Evolutionary conservation across 73 alveolate species (phyloP).

Genomic region (Paramecium biaurelia): DNA sequence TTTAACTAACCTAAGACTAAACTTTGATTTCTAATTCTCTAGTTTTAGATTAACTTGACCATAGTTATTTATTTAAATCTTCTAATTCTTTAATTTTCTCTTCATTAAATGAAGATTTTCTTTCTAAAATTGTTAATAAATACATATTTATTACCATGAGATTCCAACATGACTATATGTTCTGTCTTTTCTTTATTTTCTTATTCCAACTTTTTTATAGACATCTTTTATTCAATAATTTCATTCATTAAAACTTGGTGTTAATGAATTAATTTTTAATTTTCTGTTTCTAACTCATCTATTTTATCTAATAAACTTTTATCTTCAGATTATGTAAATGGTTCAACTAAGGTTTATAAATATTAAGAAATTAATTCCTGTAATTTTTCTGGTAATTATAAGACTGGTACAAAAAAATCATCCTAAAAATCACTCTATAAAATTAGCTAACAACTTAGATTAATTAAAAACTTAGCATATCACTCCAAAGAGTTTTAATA

Average conservation of each 20-base stretch:
- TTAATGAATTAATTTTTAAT: neutral
- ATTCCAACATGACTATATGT: neutral
- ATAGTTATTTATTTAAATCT: conserved; percentile 1
- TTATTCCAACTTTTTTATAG: neutral
- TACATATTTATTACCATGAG: neutral
- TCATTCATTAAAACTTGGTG: neutral
- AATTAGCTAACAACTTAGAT: neutral
- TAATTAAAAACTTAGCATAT: neutral
- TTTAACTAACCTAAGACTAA: neutral
- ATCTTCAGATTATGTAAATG: neutral
- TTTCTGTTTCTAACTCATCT: conserved; percentile 35
- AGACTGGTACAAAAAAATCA: conserved; percentile 34
- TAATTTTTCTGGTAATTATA: neutral
- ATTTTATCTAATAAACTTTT: conserved; percentile 1
- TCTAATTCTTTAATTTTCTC: neutral
- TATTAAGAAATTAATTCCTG: conserved; percentile 10
- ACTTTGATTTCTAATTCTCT: neutral
- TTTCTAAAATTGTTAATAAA: neutral
- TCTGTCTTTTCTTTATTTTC: neutral
- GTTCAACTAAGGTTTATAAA: neutral
- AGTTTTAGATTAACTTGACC: neutral
- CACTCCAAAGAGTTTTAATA: neutral
- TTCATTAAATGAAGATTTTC: neutral
- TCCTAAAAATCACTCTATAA: neutral
- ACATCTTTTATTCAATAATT: neutral